Conservation (phyloP, 768 basidiomycete genomes). For the Gymnopilus dilepis region DNA sequence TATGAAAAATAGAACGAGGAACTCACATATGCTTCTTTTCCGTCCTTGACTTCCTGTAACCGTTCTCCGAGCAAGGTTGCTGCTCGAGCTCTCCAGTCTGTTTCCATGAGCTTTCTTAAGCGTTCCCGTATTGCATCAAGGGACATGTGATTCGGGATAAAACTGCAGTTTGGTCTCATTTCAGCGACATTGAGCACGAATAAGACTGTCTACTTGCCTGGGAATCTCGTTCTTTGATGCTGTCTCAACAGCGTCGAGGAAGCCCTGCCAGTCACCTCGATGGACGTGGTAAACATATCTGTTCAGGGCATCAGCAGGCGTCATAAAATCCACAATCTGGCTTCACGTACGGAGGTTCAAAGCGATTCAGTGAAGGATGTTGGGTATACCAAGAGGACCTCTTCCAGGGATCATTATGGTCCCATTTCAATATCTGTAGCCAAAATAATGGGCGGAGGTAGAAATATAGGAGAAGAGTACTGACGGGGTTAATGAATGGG, state of each 20-base stretch:
- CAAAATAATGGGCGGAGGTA: neutral
- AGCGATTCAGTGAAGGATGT: slow-evolving; percentile 32
- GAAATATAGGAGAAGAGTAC: neutral
- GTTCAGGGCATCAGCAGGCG: neutral
- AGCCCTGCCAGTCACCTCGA: slow-evolving; percentile 31
- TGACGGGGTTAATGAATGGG: slow-evolving; percentile 43
- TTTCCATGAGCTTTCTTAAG: slow-evolving; percentile 31
- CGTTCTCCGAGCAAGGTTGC: slow-evolving; percentile 24
- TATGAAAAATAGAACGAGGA: neutral
- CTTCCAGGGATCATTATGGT: slow-evolving; percentile 31
- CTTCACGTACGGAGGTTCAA: slow-evolving; percentile 34
- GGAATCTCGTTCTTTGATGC: slow-evolving; percentile 35
- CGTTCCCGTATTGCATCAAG: slow-evolving; percentile 31
- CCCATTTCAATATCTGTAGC: slow-evolving; percentile 30
- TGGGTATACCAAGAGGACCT: slow-evolving; percentile 35
- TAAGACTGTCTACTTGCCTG: slow-evolving; percentile 22
- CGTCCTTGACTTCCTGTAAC: slow-evolving; percentile 16
- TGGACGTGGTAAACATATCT: slow-evolving; percentile 41
- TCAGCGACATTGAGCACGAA: neutral
- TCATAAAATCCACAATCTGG: neutral
- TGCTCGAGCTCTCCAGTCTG: slow-evolving; percentile 36
- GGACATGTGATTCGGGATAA: slow-evolving; percentile 37
- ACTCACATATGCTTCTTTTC: slow-evolving; percentile 22
- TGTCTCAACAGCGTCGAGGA: slow-evolving; percentile 31
- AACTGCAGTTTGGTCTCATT: slow-evolving; percentile 19